These are phyloP conservation scores for Pogostemon cablin DNA, from an alignment of 257 asterid genomes.

Conservation along the genomic window DNA sequence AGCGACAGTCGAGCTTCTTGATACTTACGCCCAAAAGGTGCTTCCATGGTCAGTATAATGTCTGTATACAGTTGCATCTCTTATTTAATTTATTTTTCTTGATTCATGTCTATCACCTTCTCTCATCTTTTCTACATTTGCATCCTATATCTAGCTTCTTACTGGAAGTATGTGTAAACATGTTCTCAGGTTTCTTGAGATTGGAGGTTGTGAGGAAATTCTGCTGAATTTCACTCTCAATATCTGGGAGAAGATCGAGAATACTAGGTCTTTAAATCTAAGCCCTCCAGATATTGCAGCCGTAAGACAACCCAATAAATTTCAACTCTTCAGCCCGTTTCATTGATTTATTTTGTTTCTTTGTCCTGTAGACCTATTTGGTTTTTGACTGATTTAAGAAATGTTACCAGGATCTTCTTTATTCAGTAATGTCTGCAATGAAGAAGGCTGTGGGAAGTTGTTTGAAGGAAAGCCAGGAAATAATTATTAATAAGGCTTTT, in stretches of 20 bases:
- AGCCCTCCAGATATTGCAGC: constrained; percentile 46
- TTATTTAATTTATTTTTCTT: constrained; percentile 14
- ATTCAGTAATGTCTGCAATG: constrained; percentile 68
- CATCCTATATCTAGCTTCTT: constrained; percentile 5
- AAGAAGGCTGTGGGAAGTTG: constrained; percentile 77
- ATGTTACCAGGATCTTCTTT: constrained; percentile 65
- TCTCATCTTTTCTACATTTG: not conserved
- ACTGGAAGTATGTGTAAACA: constrained; percentile 32
- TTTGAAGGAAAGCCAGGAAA: constrained; percentile 67
- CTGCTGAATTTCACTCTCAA: constrained; percentile 57
- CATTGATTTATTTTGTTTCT: constrained; percentile 7
- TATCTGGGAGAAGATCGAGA: constrained; percentile 67
- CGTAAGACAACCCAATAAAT: constrained; percentile 35
- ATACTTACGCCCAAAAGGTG: constrained; percentile 66
- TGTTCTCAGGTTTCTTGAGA: constrained; percentile 58
- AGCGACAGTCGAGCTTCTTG: constrained; percentile 65
- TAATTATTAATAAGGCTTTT: constrained; percentile 55
- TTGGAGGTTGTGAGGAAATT: constrained; percentile 73
- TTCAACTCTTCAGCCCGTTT: constrained; percentile 20
- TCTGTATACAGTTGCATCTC: not conserved
- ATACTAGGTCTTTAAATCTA: constrained; percentile 38
- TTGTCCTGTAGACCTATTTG: constrained; percentile 29
- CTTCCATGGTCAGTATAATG: constrained; percentile 72
- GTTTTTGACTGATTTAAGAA: constrained; percentile 26
- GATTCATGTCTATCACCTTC: constrained; percentile 7